Evolutionary conservation across 176 grass and related monocot genomes (phyloP), one percentile per base, ranked within the genome.

Genomic region (Ensete glaucum): DNA sequence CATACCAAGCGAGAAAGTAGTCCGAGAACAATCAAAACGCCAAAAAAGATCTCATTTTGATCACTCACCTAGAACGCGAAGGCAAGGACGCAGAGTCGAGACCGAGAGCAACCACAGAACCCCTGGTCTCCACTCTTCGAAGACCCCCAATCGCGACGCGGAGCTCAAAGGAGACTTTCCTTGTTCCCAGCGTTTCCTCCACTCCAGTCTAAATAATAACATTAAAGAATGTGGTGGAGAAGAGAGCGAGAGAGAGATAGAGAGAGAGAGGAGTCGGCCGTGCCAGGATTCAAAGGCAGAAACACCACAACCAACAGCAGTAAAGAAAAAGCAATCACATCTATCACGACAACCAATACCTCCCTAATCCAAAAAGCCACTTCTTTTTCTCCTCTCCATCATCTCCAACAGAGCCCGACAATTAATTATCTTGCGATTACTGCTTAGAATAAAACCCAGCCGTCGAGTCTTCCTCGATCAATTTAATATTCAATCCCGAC

Each of bases 181-280:
- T 67, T 26, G 64, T 67, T 67, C 64, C 64, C 64, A 67, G 64
- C 64, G 64, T 67, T 17, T 23, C 34, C 25, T 67, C 64, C 64
- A 67, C 64, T 67, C 14, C 64, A 26, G 12, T 13, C 13, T 15
- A 7, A 16, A 26, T 34, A 11, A 26, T 67, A 15, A 11, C 13
- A 29, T 8, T 15, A 29, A 67, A 67, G 26, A 26, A 67, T 12
- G 11, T 23, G 12, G 26, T 14, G 25, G 13, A 15, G 25, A 67
- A 11, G 13, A 34, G 29, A 43, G 34, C 5, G 34, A 43, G 34
- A 27, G 27, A 27, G 27, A 27, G 27, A 29, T 2, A 29, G 12
- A 14, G 24, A 67, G 64, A 67, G 19, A 13, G 24, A 11, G 13
- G 34, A 1, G 12, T 15, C 24, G 6, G 11, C 26, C 16, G 26